Evolutionary conservation across 306 rosid species (phyloP).

Genomic region (Carpinus viminea): DNA sequence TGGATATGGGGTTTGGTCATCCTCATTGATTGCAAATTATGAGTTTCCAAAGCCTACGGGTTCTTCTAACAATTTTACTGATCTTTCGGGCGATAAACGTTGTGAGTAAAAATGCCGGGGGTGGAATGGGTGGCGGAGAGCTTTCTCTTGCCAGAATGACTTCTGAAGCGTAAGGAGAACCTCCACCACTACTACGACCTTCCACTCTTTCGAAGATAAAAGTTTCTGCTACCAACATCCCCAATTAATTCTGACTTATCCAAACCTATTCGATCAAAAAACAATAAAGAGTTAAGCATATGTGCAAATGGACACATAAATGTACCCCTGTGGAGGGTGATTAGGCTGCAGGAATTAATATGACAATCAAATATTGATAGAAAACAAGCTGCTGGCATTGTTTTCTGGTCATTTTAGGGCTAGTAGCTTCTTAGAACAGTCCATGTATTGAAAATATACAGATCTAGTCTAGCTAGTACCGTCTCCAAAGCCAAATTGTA

Average conservation of each 20-base stretch:
- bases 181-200: conserved; percentile 18
- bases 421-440: neutral
- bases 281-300: neutral
- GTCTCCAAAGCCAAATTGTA: conserved; percentile 5
- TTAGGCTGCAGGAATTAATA: neutral
- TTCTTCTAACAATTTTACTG: conserved; percentile 59
- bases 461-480: neutral
- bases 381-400: neutral
- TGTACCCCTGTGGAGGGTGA: neutral
- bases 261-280: conserved; percentile 53
- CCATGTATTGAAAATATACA: neutral
- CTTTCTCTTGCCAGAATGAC: conserved; percentile 18
- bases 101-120: conserved; percentile 38
- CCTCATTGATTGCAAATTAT: conserved; percentile 56
- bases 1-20: neutral
- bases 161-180: conserved; percentile 34
- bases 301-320: too few relatives aligned
- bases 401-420: conserved; percentile 1
- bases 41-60: conserved; percentile 62
- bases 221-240: conserved; percentile 74
- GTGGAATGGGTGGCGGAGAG: conserved; percentile 34
- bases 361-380: neutral
- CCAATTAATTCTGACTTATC: conserved; percentile 68
- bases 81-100: conserved; percentile 42
- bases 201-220: conserved; percentile 57